A percentile compares a stretch with the other conserved stretches of the same genome.
phyloP scores from a whole-genome alignment of 139 green algal species.

The Auxenochlorella pyrenoidosa region DNA sequence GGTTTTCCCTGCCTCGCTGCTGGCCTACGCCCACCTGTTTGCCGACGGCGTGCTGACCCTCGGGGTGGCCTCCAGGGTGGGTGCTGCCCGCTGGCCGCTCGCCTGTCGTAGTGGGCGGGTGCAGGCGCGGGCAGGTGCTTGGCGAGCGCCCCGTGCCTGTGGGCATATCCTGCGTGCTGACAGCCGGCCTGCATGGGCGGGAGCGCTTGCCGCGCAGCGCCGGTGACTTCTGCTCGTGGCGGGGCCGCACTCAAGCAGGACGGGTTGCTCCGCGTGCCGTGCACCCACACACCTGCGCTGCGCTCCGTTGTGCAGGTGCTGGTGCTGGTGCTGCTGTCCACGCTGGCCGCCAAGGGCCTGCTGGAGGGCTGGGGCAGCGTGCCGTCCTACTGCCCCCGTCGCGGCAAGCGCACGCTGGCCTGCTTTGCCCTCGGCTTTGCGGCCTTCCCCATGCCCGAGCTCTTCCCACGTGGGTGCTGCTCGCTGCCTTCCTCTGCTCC shows the following conservation, averaged over 20 bases:
- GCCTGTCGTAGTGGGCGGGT: not conserved
- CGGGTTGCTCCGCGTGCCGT: too few relatives aligned
- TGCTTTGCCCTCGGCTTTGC: slow-evolving; percentile 29
- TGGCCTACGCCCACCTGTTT: slow-evolving; percentile 17
- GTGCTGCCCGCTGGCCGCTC: not conserved
- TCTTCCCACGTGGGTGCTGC: slow-evolving; percentile 17
- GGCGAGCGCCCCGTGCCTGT: too few relatives aligned
- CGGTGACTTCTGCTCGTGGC: too few relatives aligned
- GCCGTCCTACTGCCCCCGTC: slow-evolving; percentile 16
- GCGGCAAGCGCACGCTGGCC: slow-evolving; percentile 19
- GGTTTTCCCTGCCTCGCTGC: slow-evolving; percentile 1
- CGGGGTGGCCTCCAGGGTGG: slow-evolving; percentile 8
- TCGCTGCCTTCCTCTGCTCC: not conserved
- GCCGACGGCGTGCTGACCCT: slow-evolving; percentile 34
- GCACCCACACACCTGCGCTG: too few relatives aligned
- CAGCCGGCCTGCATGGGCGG: too few relatives aligned
- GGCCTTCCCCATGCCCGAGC: slow-evolving; percentile 37
- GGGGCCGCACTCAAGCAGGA: too few relatives aligned
- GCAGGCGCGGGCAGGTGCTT: too few relatives aligned
- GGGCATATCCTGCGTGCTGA: too few relatives aligned
- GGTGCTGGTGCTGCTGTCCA: slow-evolving; percentile 28
- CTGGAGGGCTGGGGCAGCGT: slow-evolving; percentile 32
- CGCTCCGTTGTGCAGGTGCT: not conserved
- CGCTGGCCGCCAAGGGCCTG: slow-evolving; percentile 26
- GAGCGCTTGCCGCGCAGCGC: too few relatives aligned